Percentiles rank a stretch among this genome's conserved stretches.
phyloP scores from a whole-genome alignment of 164 flowering plant genomes.

The Berberis vulgaris region DNA sequence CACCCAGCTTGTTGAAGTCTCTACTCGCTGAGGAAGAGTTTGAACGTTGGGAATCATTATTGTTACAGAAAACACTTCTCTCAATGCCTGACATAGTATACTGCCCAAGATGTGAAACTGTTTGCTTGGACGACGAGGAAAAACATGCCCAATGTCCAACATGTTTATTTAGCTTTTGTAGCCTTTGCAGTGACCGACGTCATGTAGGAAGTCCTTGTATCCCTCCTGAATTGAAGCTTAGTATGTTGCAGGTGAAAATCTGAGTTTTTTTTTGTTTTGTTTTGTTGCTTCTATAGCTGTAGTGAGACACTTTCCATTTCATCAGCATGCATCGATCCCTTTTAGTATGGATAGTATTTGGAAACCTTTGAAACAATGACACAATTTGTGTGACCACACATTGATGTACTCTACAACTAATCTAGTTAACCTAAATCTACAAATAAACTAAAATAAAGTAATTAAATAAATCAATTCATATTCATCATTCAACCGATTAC shows the following conservation, averaged over 20 bases:
- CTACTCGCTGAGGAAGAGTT: slow-evolving; percentile 66
- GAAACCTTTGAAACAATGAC: too few species aligned
- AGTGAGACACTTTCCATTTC: too few species aligned
- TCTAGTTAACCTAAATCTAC: too few species aligned
- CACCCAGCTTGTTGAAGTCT: slow-evolving; percentile 63
- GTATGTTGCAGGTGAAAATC: slow-evolving; percentile 50
- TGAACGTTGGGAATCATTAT: slow-evolving; percentile 83
- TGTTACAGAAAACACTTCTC: slow-evolving; percentile 70
- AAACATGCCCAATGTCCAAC: slow-evolving; percentile 78
- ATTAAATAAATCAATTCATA: too few species aligned
- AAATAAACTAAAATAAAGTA: too few species aligned
- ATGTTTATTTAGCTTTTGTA: slow-evolving; percentile 83
- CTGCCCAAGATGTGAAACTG: slow-evolving; percentile 93
- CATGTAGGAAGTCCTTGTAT: slow-evolving; percentile 72
- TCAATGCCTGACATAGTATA: slow-evolving; percentile 79
- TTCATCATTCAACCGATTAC: too few species aligned
- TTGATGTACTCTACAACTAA: too few species aligned
- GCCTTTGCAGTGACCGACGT: slow-evolving; percentile 75
- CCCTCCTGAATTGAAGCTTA: slow-evolving; percentile 69
- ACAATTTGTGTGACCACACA: too few species aligned
- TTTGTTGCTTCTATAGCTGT: too few species aligned
- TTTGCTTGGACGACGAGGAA: slow-evolving; percentile 82
- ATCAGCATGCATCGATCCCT: too few species aligned
- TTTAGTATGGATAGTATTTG: too few species aligned
- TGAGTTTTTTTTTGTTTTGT: neutral